phyloP scores from a whole-genome alignment of 1,284 basidiomycete species.

The Tylopilus sp. region DNA sequence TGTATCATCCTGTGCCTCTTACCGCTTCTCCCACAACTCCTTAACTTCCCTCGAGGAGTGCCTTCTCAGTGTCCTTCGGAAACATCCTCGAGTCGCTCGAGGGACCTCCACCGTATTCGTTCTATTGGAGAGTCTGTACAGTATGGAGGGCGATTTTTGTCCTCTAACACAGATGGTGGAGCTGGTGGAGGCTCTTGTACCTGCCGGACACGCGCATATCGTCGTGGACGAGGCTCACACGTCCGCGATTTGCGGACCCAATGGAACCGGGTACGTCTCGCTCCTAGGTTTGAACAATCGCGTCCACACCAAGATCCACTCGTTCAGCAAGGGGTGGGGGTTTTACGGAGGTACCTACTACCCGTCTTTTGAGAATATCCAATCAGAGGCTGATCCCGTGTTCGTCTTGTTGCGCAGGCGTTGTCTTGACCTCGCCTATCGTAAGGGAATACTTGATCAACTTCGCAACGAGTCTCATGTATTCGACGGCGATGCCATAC shows the following conservation, averaged over 20 bases:
- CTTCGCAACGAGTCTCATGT: conserved; percentile 57
- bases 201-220: conserved; percentile 34
- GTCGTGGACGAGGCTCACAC: conserved; percentile 58
- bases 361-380: background rate
- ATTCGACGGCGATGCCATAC: conserved; percentile 47
- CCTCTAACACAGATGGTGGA: conserved; percentile 45
- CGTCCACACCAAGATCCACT: conserved; percentile 47
- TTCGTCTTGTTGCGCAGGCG: conserved; percentile 35
- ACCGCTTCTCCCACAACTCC: conserved; percentile 49
- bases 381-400: background rate
- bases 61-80: conserved; percentile 28
- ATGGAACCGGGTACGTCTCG: conserved; percentile 41
- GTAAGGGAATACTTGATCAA: conserved; percentile 56
- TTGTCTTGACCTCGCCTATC: conserved; percentile 45
- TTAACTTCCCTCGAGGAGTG: conserved; percentile 26
- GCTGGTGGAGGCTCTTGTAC: conserved; percentile 35
- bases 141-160: conserved; percentile 64
- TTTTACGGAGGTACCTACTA: conserved; percentile 66
- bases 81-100: conserved; percentile 19
- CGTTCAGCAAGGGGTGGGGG: conserved; percentile 56
- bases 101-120: conserved; percentile 42
- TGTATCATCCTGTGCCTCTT: conserved; percentile 31
- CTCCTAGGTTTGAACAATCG: conserved; percentile 36
- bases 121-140: conserved; percentile 57
- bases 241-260: conserved; percentile 43